Conservation (phyloP, 164 flowering plant genomes). For the grape (Vitis vinifera) region ASM3070453v1 NC_081811.1:8464501-8465000, state of each 20-base stretch:
- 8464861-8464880: no score
- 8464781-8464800: background rate
- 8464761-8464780: no score
- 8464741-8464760: no score
- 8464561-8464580: conserved; percentile 15
- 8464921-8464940: no score
- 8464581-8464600: no score
- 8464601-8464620: no score
- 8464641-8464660: background rate
- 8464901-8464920: no score
- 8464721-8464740: background rate
- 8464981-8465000: no score
- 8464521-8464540: conserved; percentile 53
- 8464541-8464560: conserved; percentile 69
- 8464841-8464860: background rate
- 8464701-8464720: background rate
- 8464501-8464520: conserved; percentile 5
- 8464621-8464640: background rate
- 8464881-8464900: no score
- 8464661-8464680: background rate
- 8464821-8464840: background rate
- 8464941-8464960: no score
- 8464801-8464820: background rate
- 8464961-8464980: no score
- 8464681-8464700: no score